Evolutionary conservation across 129 eudicot genomes (phyloP).

Genomic region (Erigeron canadensis): DNA sequence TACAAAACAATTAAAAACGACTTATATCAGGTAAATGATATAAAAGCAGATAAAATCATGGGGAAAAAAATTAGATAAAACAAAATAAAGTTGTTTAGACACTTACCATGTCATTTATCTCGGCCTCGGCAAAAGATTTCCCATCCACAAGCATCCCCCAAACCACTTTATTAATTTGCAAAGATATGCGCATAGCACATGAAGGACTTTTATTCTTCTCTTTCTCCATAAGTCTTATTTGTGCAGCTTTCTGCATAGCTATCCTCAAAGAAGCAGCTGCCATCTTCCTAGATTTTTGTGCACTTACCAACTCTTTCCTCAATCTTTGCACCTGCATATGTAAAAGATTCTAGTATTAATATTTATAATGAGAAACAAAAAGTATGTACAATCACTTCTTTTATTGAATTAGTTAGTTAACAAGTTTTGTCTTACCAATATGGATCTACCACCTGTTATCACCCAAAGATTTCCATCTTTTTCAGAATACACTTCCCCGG

Average conservation of each 20-base stretch:
- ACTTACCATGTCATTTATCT: constrained; percentile 92
- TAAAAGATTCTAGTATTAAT: constrained; percentile 24
- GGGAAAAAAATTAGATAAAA: background rate
- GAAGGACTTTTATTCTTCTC: constrained; percentile 97
- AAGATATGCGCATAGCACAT: constrained; percentile 94
- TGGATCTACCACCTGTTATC: constrained; percentile 71
- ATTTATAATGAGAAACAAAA: constrained; percentile 8
- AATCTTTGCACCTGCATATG: constrained; percentile 69
- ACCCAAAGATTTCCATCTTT: constrained; percentile 72
- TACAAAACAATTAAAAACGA: background rate
- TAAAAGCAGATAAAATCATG: background rate
- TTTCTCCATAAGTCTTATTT: constrained; percentile 83
- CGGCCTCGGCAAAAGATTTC: constrained; percentile 95
- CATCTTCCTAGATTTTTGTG: constrained; percentile 72
- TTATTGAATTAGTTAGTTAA: constrained; percentile 11
- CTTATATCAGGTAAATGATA: background rate
- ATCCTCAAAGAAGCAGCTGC: constrained; percentile 78
- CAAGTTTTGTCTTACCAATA: constrained; percentile 49
- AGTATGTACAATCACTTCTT: background rate
- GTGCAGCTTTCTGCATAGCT: constrained; percentile 97
- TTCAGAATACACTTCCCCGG: constrained; percentile 48
- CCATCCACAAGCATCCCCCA: constrained; percentile 99
- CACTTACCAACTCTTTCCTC: constrained; percentile 65
- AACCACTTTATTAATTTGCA: constrained; percentile 86
- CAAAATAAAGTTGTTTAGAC: background rate